A percentile compares a stretch with the other conserved stretches of the same genome.
These are phyloP conservation scores for Naganishia vaughanmartiniae DNA, from an alignment of 768 basidiomycete species.

Conservation along the genomic window DNA sequence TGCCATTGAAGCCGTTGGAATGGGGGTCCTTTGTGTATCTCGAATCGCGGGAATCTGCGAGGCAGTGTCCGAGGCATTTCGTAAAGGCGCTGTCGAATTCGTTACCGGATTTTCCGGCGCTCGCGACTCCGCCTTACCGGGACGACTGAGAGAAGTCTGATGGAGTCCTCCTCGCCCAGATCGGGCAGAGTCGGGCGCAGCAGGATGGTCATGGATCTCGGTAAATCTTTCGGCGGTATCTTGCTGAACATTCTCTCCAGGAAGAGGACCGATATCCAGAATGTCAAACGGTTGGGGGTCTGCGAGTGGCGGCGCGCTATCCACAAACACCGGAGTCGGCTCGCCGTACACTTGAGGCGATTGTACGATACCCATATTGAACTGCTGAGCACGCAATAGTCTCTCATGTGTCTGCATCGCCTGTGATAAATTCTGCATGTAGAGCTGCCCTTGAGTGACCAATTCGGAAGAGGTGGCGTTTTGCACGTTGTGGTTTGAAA, in stretches of 20 bases:
- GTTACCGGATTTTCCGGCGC: background rate
- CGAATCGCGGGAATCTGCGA: background rate
- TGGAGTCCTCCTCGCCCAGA: background rate
- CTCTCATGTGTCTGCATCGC: background rate
- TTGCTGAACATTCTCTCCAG: background rate
- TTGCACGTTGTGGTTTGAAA: background rate
- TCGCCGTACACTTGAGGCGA: background rate
- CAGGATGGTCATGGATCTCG: slow-evolving; percentile 5
- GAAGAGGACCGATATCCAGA: background rate
- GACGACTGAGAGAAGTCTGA: background rate
- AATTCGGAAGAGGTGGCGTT: background rate
- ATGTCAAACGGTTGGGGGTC: slow-evolving; percentile 1
- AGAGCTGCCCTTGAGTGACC: background rate
- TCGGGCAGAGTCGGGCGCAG: background rate
- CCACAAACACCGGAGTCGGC: background rate
- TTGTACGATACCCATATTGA: background rate
- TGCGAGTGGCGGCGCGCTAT: background rate
- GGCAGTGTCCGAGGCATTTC: background rate
- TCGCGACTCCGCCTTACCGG: background rate
- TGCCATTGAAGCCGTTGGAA: background rate
- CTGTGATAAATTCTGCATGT: slow-evolving; percentile 1
- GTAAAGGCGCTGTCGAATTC: background rate
- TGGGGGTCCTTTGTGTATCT: background rate
- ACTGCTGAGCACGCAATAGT: background rate
- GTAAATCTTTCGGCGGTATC: slow-evolving; percentile 5